Conservation (phyloP, 352 stramenopile genomes). For the Phytophthora gonapodyides region DNA sequence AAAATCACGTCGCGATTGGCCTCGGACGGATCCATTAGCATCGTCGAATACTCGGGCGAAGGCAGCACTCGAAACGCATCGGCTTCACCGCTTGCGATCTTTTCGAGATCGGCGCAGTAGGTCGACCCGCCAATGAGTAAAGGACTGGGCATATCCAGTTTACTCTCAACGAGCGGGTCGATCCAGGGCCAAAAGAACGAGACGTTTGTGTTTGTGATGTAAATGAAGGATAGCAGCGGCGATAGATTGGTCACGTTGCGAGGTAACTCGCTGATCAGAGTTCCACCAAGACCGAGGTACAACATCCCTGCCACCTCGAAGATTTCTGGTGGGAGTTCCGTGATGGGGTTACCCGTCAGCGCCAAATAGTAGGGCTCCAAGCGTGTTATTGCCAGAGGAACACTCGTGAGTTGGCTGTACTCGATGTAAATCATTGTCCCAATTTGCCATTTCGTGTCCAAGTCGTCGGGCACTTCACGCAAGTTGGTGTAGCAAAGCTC, state of each 20-base stretch:
- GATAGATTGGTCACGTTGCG: conserved; percentile 11
- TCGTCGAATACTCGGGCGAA: conserved; percentile 12
- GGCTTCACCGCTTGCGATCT: conserved; percentile 3
- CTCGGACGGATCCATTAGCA: conserved; percentile 18
- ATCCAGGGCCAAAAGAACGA: conserved; percentile 11
- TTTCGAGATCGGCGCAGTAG: conserved; percentile 18
- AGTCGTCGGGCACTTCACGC: conserved; percentile 24
- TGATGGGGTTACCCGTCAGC: conserved; percentile 29
- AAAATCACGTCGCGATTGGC: conserved; percentile 13
- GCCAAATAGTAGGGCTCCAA: conserved; percentile 27
- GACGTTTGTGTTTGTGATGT: conserved; percentile 3
- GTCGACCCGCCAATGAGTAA: conserved; percentile 18
- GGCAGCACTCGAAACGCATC: conserved; percentile 1
- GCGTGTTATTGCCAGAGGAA: conserved; percentile 15
- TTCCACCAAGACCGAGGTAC: conserved; percentile 9
- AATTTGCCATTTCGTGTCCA: conserved; percentile 44
- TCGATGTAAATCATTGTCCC: conserved; percentile 32
- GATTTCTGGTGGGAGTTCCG: conserved; percentile 7
- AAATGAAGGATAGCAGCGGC: neutral
- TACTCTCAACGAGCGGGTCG: conserved; percentile 16
- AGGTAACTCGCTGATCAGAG: conserved; percentile 6
- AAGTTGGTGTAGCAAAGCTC: conserved; percentile 44
- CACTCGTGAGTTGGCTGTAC: conserved; percentile 11
- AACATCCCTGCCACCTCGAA: conserved; percentile 5
- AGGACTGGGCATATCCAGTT: neutral